Evolutionary conservation across 306 rosid genomes (phyloP), one percentile per base, ranked within the genome.

Genomic region (Vachellia pachyceras): DNA sequence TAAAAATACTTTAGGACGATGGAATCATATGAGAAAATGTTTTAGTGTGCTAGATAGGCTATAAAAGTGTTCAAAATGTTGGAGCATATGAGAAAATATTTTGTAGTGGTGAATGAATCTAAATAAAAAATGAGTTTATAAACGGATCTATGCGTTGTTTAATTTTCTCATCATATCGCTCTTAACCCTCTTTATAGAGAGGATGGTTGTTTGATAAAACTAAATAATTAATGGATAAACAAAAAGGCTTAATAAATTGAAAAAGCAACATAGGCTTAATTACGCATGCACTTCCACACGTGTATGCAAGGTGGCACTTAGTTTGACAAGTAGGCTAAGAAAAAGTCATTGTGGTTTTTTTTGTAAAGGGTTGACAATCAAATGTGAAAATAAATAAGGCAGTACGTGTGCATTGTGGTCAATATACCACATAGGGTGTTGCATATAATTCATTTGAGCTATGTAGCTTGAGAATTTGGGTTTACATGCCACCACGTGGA

Each of bases 161-260:
- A 35, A 36, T 66, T 66, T 66, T n/a, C n/a, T n/a, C n/a, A n/a
- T n/a, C n/a, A n/a, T n/a, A n/a, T n/a, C n/a, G n/a, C n/a, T n/a
- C n/a, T n/a, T n/a, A n/a, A n/a, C n/a, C n/a, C n/a, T n/a, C n/a
- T n/a, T n/a, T n/a, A 6, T 37, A 4, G 41, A 37, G 6, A n/a
- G n/a, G n/a, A n/a, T n/a, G 41, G 41, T 37, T 5, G 41, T 37
- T 37, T 37, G 41, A 37, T 37, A 37, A 37, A 6, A 37, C 0
- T 37, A 5, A 37, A 37, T 37, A n/a, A n/a, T n/a, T 0, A 3
- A 44, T 44, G 13, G 0, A 44, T 45, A 55, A 40, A 37, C 82
- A 42, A 64, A 6, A 67, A 73, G n/a, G 75, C 57, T 4, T n/a
- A n/a, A n/a, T n/a, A 29, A 67, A 78, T 73, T 40, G 55, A 69